Conservation (phyloP, 352 stramenopile species). For the Globisporangium middletonii region DNA sequence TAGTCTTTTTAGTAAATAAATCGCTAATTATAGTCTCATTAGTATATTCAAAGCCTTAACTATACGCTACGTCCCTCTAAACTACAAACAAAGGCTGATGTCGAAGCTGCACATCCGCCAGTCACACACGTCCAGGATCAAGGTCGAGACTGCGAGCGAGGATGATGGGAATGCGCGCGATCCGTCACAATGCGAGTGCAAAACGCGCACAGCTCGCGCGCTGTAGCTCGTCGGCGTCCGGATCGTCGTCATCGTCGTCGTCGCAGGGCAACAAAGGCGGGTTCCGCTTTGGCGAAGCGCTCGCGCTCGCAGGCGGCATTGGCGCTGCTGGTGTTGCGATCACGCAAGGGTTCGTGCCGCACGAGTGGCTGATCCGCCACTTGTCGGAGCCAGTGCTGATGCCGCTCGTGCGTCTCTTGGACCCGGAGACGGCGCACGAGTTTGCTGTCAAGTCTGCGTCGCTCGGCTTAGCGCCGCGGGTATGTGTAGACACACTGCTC, state of each 20-base stretch:
- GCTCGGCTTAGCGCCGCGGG: conserved; percentile 68
- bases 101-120: conserved; percentile 8
- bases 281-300: conserved; percentile 18
- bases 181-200: conserved; percentile 1
- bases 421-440: conserved; percentile 84
- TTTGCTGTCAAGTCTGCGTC: conserved; percentile 75
- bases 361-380: conserved; percentile 70
- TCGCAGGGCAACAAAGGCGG: background rate
- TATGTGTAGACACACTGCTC: conserved; percentile 3
- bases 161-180: conserved; percentile 4
- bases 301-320: conserved; percentile 41
- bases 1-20: background rate
- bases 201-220: conserved; percentile 2
- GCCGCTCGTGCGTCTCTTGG: conserved; percentile 71
- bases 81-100: background rate
- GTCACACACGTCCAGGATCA: background rate
- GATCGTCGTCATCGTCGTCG: background rate
- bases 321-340: conserved; percentile 49
- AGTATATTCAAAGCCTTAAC: no score
- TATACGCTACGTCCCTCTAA: background rate
- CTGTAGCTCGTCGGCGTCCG: conserved; percentile 1
- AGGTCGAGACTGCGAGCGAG: background rate
- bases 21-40: no score
- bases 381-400: conserved; percentile 70
- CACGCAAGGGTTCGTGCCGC: conserved; percentile 60